A percentile compares a stretch with the other conserved stretches of the same genome.
phyloP scores from a whole-genome alignment of 2,329 filamentous ascomycete species.

The Graphilbum fragrans region DNA sequence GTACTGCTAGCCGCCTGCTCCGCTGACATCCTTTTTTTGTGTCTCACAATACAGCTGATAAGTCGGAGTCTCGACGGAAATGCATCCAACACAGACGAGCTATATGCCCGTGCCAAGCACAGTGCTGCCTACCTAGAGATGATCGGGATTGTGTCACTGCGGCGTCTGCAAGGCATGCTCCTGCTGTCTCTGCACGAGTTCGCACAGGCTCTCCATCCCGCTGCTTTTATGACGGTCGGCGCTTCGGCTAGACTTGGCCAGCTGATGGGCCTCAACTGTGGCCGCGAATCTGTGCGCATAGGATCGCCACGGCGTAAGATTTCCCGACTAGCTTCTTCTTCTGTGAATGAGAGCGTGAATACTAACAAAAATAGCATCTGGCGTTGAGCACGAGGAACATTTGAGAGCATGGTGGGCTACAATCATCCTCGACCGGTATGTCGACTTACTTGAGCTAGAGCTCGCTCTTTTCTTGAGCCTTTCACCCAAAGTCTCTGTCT shows the following conservation, averaged over 20 bases:
- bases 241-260: constrained; percentile 6
- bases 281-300: constrained; percentile 1
- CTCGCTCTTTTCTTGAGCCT: background rate
- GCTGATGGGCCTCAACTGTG: constrained; percentile 6
- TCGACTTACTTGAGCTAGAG: too few relatives aligned
- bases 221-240: constrained; percentile 8
- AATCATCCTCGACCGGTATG: constrained; percentile 2
- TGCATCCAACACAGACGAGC: background rate
- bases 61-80: background rate
- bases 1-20: background rate
- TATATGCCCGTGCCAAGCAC: constrained; percentile 5
- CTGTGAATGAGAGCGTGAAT: too few relatives aligned
- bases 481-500: background rate
- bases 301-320: background rate
- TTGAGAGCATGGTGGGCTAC: constrained; percentile 8
- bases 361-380: constrained; percentile 3
- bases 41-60: constrained; percentile 4
- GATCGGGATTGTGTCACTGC: constrained; percentile 3
- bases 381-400: constrained; percentile 5
- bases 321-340: background rate
- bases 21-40: constrained; percentile 3
- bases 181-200: constrained; percentile 8
- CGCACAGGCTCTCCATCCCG: constrained; percentile 4
- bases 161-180: constrained; percentile 5
- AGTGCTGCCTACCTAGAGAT: constrained; percentile 4